phyloP scores from a whole-genome alignment of 2,329 filamentous ascomycete genomes.

The Aspergillus sp. region DNA sequence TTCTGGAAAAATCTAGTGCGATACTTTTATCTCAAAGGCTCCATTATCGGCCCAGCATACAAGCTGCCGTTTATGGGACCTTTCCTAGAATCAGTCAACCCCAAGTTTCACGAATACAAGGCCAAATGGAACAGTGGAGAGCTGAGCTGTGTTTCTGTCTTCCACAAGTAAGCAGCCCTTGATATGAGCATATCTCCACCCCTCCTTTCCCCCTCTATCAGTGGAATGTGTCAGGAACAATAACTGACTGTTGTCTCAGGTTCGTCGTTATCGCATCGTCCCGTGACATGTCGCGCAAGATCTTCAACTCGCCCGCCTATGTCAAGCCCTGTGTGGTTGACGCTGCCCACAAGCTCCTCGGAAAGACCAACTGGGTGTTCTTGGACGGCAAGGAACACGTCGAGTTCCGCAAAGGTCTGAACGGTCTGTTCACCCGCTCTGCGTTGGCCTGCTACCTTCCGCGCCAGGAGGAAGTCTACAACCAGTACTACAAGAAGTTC shows the following conservation, averaged over 20 bases:
- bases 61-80: constrained; percentile 91
- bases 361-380: constrained; percentile 93
- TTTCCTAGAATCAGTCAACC: constrained; percentile 86
- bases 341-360: constrained; percentile 86
- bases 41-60: constrained; percentile 68
- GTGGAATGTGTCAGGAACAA: not conserved
- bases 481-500: constrained; percentile 77
- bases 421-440: constrained; percentile 86
- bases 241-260: constrained; percentile 40
- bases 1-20: constrained; percentile 50
- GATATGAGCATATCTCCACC: not conserved
- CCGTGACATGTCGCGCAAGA: constrained; percentile 91
- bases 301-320: constrained; percentile 88
- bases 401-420: constrained; percentile 95
- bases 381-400: constrained; percentile 91
- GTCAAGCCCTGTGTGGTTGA: constrained; percentile 98
- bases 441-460: constrained; percentile 86
- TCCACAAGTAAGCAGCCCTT: constrained; percentile 75
- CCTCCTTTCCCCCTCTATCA: not conserved
- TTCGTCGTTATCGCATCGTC: constrained; percentile 96
- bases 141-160: constrained; percentile 94
- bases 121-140: constrained; percentile 88
- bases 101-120: constrained; percentile 86
- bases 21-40: constrained; percentile 70
- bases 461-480: constrained; percentile 87